Percentiles rank a stretch among this genome's conserved stretches.
These are phyloP conservation scores for Populus davidiana DNA, from an alignment of 345 rosid species.

Conservation along the genomic window DNA sequence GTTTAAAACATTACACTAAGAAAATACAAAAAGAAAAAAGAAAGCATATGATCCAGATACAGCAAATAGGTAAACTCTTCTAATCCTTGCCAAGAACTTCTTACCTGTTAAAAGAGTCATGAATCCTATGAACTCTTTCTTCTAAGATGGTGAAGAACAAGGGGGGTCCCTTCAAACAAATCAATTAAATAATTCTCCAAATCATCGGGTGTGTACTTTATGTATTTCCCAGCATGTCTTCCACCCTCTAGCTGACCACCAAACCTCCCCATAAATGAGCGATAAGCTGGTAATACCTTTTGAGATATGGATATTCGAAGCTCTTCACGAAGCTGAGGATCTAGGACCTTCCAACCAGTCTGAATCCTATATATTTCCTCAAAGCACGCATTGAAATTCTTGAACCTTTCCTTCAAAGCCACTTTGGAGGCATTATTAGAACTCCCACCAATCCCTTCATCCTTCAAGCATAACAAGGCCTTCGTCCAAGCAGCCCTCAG, in stretches of 20 bases:
- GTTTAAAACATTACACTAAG: slow-evolving; percentile 43
- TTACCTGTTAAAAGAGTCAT: slow-evolving; percentile 32
- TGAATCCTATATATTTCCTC: slow-evolving; percentile 86
- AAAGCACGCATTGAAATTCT: slow-evolving; percentile 78
- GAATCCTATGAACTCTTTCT: slow-evolving; percentile 57
- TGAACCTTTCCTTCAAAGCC: slow-evolving; percentile 82
- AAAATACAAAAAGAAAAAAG: slow-evolving; percentile 1
- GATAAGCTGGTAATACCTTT: slow-evolving; percentile 83
- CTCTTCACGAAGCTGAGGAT: slow-evolving; percentile 94
- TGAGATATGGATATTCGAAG: slow-evolving; percentile 86
- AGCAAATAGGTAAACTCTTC: slow-evolving; percentile 24
- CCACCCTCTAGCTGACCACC: slow-evolving; percentile 75
- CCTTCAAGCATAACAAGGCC: slow-evolving; percentile 75
- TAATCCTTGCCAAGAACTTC: slow-evolving; percentile 21
- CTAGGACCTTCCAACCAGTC: slow-evolving; percentile 94
- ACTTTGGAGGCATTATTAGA: slow-evolving; percentile 68
- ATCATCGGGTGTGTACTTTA: slow-evolving; percentile 90
- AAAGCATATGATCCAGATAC: slow-evolving; percentile 35
- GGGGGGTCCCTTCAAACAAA: slow-evolving; percentile 82
- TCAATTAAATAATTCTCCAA: slow-evolving; percentile 72
- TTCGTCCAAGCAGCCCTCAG: slow-evolving; percentile 88
- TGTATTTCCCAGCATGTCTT: slow-evolving; percentile 84
- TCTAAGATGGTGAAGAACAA: slow-evolving; percentile 75
- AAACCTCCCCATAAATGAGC: slow-evolving; percentile 84
- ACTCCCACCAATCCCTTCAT: slow-evolving; percentile 69